phyloP scores from a whole-genome alignment of 352 stramenopile species.

The Blastocystis sp. region DNA sequence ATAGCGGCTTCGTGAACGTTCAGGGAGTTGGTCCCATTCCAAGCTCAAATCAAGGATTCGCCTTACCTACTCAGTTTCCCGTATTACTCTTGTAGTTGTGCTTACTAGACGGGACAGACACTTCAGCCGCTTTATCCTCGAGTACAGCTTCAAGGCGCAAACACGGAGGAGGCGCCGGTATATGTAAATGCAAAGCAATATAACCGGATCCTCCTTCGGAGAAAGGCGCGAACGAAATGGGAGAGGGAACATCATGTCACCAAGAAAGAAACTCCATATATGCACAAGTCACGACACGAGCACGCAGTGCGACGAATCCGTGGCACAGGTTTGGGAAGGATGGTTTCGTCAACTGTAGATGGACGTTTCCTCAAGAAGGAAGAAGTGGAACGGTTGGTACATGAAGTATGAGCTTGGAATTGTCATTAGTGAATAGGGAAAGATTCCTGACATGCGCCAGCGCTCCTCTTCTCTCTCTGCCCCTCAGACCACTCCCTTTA shows the following conservation, averaged over 20 bases:
- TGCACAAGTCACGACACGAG: slow-evolving; percentile 74
- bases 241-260: slow-evolving; percentile 70
- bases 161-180: slow-evolving; percentile 72
- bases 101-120: neutral
- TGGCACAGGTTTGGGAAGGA: slow-evolving; percentile 63
- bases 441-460: neutral
- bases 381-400: slow-evolving; percentile 65
- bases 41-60: neutral
- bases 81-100: neutral
- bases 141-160: neutral
- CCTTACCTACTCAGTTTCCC: neutral
- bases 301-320: slow-evolving; percentile 74
- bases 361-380: slow-evolving; percentile 73
- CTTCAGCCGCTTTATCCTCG: slow-evolving; percentile 23
- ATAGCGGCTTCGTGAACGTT: slow-evolving; percentile 29
- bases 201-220: slow-evolving; percentile 75
- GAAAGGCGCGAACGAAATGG: slow-evolving; percentile 73
- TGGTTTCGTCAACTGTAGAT: neutral
- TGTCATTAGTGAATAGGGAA: neutral
- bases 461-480: neutral
- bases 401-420: neutral
- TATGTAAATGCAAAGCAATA: slow-evolving; percentile 81
- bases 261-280: slow-evolving; percentile 69
- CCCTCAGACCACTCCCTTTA: neutral
- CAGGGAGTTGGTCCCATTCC: neutral